Base-by-base conservation (phyloP, 305 asterid genomes). In the Fraxinus ornus region DNA sequence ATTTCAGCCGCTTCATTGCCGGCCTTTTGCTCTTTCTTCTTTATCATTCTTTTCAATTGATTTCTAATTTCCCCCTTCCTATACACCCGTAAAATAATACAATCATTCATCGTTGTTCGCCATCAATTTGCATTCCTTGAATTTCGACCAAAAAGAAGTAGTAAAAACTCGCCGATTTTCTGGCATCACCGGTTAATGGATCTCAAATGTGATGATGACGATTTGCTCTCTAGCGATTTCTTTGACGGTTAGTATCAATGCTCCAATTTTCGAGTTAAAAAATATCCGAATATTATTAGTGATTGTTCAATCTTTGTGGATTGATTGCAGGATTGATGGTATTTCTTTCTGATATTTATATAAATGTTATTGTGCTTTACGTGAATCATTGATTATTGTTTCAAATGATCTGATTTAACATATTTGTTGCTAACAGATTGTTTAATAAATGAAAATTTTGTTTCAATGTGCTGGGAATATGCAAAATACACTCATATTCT, bases 1-100 rank as follows among this genome's bases (percentile, higher is more conserved):
- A 90, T 88, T 93, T 92, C 71, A 93, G 97, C 95, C 97, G 97
- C 86, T 86, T 93, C 84, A 89, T 94, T 75, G 98, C 97, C 83
- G 99, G 96, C 85, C 95, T 94, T 85, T 81, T 94, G 90, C 88
- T 94, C 35, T 91, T 94, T 86, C 94, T 94, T 79, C 90, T 92
- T 66, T 94, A 87, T 78, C 97, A 94, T 82, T 91, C 93, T 0
- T 88, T 76, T 33, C 91, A 88, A 87, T 86, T 89, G 90, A 89
- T 90, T 83, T 90, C 91, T 21, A 89, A 89, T 90, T 89, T 90
- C 41, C 93, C 93, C 28, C 75, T 86, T 88, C 99, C 98, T 94
- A 96, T 96, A 96, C 98, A 94, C 83, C 98, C 90, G 84, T 90
- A 83, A 86, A 47, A 75, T 32, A 36, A 4, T 62, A 22, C 15